Evolutionary conservation across 257 asterid species (phyloP).

Genomic region (Salvia splendens): DNA sequence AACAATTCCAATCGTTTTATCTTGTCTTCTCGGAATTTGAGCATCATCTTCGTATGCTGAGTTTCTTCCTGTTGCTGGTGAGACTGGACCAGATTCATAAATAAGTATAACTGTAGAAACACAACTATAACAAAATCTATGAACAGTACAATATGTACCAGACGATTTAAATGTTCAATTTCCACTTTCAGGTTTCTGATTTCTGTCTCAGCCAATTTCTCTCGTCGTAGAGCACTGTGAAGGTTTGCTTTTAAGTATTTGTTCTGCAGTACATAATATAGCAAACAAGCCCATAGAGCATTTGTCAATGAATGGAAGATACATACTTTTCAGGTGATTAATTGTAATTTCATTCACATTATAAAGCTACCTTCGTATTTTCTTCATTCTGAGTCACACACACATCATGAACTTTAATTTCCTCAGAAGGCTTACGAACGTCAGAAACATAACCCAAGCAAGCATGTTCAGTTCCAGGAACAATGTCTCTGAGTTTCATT

Average conservation of each 20-base stretch:
- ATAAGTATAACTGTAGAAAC: conserved; percentile 19
- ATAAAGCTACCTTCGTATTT: conserved; percentile 41
- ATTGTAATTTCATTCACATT: conserved; percentile 20
- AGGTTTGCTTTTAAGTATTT: conserved; percentile 46
- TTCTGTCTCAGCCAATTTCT: conserved; percentile 54
- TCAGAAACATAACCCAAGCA: conserved; percentile 40
- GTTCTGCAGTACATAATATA: conserved; percentile 48
- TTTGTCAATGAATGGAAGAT: conserved; percentile 12
- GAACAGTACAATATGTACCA: conserved; percentile 36
- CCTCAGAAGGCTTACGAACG: conserved; percentile 40
- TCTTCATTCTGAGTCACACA: conserved; percentile 32
- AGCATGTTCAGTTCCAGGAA: conserved; percentile 40
- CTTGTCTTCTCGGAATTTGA: conserved; percentile 60
- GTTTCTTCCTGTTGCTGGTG: conserved; percentile 58
- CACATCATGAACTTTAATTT: conserved; percentile 35
- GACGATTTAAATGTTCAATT: conserved; percentile 47
- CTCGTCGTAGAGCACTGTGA: conserved; percentile 53
- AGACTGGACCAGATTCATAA: conserved; percentile 43
- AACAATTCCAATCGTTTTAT: conserved; percentile 54
- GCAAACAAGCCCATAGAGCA: conserved; percentile 28
- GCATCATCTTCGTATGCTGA: conserved; percentile 50
- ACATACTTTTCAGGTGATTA: neutral
- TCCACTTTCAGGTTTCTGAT: conserved; percentile 54
- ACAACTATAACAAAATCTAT: neutral
- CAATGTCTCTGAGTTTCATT: conserved; percentile 29